Conservation (phyloP, 371 early-diverging fungal species). For the Mortierella sp. region DNA sequence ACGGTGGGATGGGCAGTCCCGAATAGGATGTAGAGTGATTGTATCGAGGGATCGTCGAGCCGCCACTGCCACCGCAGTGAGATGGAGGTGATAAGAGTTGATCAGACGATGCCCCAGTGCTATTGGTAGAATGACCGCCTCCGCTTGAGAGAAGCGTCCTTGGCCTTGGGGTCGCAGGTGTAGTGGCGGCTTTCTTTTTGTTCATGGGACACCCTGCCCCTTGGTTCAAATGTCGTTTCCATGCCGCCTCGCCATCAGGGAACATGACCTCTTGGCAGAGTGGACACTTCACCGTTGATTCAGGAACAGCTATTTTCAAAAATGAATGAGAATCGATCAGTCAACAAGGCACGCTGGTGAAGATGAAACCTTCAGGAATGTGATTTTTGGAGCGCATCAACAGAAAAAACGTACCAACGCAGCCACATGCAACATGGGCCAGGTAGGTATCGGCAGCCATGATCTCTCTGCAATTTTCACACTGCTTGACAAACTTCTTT, state of each 20-base stretch:
- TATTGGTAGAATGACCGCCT: no score
- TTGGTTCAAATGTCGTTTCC: conserved; percentile 75
- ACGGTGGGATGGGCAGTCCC: background rate
- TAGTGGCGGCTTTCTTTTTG: conserved; percentile 24
- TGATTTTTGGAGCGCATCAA: no score
- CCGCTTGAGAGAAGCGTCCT: background rate
- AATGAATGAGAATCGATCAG: background rate
- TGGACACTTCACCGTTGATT: conserved; percentile 71
- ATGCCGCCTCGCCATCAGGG: conserved; percentile 72
- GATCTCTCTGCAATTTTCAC: conserved; percentile 74
- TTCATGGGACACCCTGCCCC: conserved; percentile 71
- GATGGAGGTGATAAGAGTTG: background rate
- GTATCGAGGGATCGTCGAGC: conserved; percentile 2
- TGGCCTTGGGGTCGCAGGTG: background rate
- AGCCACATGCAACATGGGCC: conserved; percentile 67
- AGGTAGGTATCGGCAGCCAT: conserved; percentile 73
- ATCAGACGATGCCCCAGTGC: background rate
- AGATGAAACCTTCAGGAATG: background rate
- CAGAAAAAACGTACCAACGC: conserved; percentile 55
- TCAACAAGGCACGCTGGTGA: background rate
- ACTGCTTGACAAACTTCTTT: conserved; percentile 70
- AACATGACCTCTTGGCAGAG: conserved; percentile 70
- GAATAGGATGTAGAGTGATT: background rate
- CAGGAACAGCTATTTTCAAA: conserved; percentile 16
- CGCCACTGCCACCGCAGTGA: background rate